Conservation (phyloP, 768 basidiomycete species). For the Naganishia vaughanmartiniae region DNA sequence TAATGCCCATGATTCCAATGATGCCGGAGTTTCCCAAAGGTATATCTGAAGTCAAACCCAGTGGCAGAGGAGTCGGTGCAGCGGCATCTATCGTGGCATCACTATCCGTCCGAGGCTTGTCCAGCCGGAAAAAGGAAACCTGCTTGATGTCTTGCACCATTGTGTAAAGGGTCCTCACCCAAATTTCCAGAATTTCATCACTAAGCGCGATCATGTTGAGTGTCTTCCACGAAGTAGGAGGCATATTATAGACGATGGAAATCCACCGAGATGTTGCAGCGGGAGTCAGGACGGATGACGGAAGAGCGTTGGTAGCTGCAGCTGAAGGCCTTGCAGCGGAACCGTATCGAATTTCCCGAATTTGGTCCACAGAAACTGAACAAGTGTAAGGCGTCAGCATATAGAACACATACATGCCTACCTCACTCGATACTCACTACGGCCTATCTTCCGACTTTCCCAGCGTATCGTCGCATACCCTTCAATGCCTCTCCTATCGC, state of each 20-base stretch:
- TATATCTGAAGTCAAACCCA: neutral
- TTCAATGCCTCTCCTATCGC: constrained; percentile 61
- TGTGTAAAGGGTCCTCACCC: constrained; percentile 65
- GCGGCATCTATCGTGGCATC: neutral
- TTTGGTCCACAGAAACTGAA: constrained; percentile 76
- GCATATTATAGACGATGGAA: constrained; percentile 71
- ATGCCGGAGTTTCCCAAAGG: constrained; percentile 10
- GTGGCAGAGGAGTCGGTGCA: neutral
- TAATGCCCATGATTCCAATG: constrained; percentile 19
- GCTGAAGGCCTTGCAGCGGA: constrained; percentile 59
- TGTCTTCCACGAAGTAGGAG: constrained; percentile 66
- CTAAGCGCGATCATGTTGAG: constrained; percentile 77
- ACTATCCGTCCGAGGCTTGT: neutral
- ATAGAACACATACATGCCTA: neutral
- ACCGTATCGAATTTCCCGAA: constrained; percentile 80
- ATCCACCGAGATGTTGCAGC: constrained; percentile 73
- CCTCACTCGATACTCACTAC: constrained; percentile 32
- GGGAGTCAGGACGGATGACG: constrained; percentile 63
- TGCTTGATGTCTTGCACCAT: constrained; percentile 50
- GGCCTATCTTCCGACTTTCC: constrained; percentile 39
- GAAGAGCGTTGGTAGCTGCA: constrained; percentile 60
- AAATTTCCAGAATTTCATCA: constrained; percentile 62
- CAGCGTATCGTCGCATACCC: constrained; percentile 36
- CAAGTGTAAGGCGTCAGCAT: neutral
- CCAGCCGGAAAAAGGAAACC: constrained; percentile 28